Percentiles rank a stretch among this genome's conserved stretches.
phyloP scores from a whole-genome alignment of 2,329 filamentous ascomycete species.

The Sporothrix globosa region DNA sequence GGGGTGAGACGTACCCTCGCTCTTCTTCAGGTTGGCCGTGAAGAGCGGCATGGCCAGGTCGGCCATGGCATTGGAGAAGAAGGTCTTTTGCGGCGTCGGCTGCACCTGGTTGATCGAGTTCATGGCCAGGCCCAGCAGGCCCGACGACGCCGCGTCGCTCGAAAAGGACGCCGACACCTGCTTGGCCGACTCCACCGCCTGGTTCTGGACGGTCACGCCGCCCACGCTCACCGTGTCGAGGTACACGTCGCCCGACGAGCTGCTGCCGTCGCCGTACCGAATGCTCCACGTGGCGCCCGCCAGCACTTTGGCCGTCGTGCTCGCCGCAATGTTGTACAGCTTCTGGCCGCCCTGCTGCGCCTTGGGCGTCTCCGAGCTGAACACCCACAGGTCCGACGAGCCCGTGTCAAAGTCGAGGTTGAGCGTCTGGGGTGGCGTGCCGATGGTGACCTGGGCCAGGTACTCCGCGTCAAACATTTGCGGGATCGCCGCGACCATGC shows the following conservation, averaged over 20 bases:
- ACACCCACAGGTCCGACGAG: slow-evolving; percentile 64
- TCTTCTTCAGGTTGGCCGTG: slow-evolving; percentile 43
- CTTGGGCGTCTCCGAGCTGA: slow-evolving; percentile 44
- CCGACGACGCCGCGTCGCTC: slow-evolving; percentile 45
- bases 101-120: slow-evolving; percentile 50
- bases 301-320: slow-evolving; percentile 45
- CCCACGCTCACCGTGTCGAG: slow-evolving; percentile 50
- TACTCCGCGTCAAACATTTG: slow-evolving; percentile 55
- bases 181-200: slow-evolving; percentile 51
- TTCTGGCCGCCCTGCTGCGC: slow-evolving; percentile 45
- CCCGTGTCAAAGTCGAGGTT: slow-evolving; percentile 70
- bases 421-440: slow-evolving; percentile 55
- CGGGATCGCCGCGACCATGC: slow-evolving; percentile 51
- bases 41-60: slow-evolving; percentile 42
- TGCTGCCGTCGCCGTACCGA: slow-evolving; percentile 49
- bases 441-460: slow-evolving; percentile 62
- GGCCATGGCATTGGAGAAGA: slow-evolving; percentile 44
- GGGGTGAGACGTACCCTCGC: slow-evolving; percentile 41
- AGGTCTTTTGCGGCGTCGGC: slow-evolving; percentile 48
- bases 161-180: slow-evolving; percentile 49
- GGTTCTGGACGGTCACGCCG: slow-evolving; percentile 46
- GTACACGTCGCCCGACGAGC: slow-evolving; percentile 50
- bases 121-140: slow-evolving; percentile 52
- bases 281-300: slow-evolving; percentile 47
- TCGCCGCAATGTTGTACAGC: slow-evolving; percentile 45